Evolutionary conservation across 2,329 filamentous ascomycete species (phyloP), one percentile per base, ranked within the genome.

Genomic region (Xylaria sp.): DNA sequence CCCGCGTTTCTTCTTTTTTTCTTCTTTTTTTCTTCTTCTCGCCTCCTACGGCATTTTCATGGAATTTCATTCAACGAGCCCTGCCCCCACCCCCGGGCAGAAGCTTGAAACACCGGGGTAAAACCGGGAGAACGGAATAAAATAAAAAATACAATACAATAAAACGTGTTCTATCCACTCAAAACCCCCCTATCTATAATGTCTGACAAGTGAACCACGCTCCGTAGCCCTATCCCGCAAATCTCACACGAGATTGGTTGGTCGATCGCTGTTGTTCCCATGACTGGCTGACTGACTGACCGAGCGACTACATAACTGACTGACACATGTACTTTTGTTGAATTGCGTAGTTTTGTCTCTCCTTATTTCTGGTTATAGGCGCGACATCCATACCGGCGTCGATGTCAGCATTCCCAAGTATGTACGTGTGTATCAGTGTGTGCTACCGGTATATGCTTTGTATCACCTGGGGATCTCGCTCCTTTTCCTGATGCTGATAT

Each of bases 291-390:
- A 27, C 21, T 18, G 25, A 18, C n/a, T n/a, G n/a, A n/a, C n/a
- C n/a, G n/a, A n/a, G n/a, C n/a, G n/a, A n/a, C n/a, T n/a, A n/a
- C n/a, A n/a, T n/a, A n/a, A 21, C 2, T 13, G 27, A 21, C 51
- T 54, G 51, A 35, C 51, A 54, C 51, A 54, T 54, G 63, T 54
- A 55, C 63, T 65, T 65, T 65, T 55, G 48, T 48, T 37, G 25
- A 23, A 27, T 55, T 44, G 25, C n/a, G 40, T 37, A n/a, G 23
- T 9, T 44, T 21, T 21, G 2, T 58, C 5, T 29, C 35, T 9
- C 23, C 8, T 12, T n/a, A 18, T 9, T 44, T 48, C 44, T 9
- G 21, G 9, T 48, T 13, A 25, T 1, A 12, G n/a, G 44, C 10
- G 25, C 10, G 12, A 48, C 21, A 51, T 51, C 27, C 25, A 8